Evolutionary conservation across 176 grass and related monocot species (phyloP), one percentile per base, ranked within the genome.

Genomic region (Raddia guianensis): DNA sequence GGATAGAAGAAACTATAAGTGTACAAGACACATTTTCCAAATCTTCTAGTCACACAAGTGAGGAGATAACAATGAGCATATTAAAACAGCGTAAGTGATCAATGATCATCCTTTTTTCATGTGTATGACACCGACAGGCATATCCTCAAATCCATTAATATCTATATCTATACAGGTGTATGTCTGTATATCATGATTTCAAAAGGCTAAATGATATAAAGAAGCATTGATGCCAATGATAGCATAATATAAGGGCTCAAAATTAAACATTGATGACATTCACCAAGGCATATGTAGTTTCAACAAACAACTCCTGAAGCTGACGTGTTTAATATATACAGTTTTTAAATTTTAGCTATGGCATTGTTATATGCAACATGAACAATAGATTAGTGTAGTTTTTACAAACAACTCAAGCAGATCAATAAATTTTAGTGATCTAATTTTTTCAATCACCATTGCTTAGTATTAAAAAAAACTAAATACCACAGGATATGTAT

Each of bases 301-400:
- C 80, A 66, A 9, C 10, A 83, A 73, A 34, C 46, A 84, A 16
- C 71, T 76, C 70, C 56, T 42, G 42, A 80, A 71, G 14, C 15
- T 71, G 32, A 47, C 11, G 70, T 63, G 34, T 44, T 76, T 80
- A 56, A 70, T n/a, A 18, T 63, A 47, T 73, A 20, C 9, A 12
- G 55, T 9, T 47, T 56, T 48, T 8, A 19, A 2, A 81, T 77
- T 59, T 77, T 5, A 49, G 51, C 32, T 80, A 79, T 49, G 63
- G 46, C 42, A 14, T 34, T 53, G 47, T 53, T 66, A 75, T 37
- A 46, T 78, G 58, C 44, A 87, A 70, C 40, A 43, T 14, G 7
- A 50, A 72, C 37, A 70, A 46, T 44, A 46, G 6, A 53, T 16
- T 63, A 76, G 27, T 55, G 6, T 77, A 43, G 3, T 73, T 37